Base-by-base conservation (phyloP, 768 basidiomycete genomes). In the Phlegmacium glaucopus region DNA sequence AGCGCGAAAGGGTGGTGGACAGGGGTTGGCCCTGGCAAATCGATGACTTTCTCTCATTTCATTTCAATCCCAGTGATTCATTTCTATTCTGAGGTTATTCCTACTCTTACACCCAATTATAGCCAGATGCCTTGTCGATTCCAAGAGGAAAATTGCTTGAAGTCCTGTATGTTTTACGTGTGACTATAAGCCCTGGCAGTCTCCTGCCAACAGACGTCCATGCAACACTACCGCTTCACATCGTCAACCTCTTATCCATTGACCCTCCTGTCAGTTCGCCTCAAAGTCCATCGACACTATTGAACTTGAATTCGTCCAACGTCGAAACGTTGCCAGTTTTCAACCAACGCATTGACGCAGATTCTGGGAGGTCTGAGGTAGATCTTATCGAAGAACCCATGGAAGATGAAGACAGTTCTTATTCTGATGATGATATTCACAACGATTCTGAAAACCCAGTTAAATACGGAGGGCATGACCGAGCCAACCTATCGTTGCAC, bases 1-100 rank as follows among this genome's bases (percentile, higher is more conserved):
- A 91, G 87, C 35, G 87, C 83, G 17, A 85, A 82, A 57, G 93
- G 92, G 1, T 95, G 90, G 87, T 95, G 93, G 92, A 74, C 80
- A 5, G 94, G 94, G 7, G 82, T 94, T 6, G 66, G 71, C 11
- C 70, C 85, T 3, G 80, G 81, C 2, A 79, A 84, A 51, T 70
- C 72, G 5, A 67, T 74, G 8, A 74, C 80, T 15, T 90, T 92
- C 63, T 75, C 76, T 12, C 84, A 90, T 58, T 80, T 75, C 44
- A 73, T 96, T 6, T 59, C 79, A 8, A 58, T 94, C 35, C 92
- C 93, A 22, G 93, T 94, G 60, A 68, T n/a, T 11, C 43, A 36
- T 52, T 37, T 42, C 17, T 17, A 11, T 34, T 42, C 38, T 25
- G 16, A 18, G 15, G 40, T 22, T 18, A 17, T 22, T 44, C 12